Conservation (phyloP, 108 stramenopile species). For the Pseudonitzschia multiseries region DNA sequence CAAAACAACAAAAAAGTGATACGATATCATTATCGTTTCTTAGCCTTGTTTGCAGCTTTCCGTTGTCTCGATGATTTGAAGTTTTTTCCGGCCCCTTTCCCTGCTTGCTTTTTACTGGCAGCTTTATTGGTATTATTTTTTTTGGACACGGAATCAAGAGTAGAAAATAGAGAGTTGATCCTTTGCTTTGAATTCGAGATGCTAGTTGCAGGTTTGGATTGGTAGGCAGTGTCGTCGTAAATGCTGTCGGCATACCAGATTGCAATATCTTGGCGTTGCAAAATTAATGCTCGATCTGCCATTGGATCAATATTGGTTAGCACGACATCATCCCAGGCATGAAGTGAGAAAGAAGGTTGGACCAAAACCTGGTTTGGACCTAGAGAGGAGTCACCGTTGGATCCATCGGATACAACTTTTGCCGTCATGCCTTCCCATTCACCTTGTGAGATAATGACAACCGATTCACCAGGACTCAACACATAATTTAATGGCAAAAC, state of each 20-base stretch:
- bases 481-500: constrained; percentile 40
- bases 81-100: neutral
- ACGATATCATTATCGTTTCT: neutral
- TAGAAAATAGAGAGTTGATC: constrained; percentile 38
- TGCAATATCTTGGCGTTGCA: constrained; percentile 62
- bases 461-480: constrained; percentile 55
- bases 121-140: neutral
- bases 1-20: no score
- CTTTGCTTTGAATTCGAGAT: constrained; percentile 41
- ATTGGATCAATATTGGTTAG: constrained; percentile 21
- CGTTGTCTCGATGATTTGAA: constrained; percentile 7
- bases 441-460: constrained; percentile 55
- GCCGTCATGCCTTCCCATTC: constrained; percentile 65
- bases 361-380: constrained; percentile 40
- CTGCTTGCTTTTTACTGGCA: neutral
- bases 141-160: constrained; percentile 35
- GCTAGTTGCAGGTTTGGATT: constrained; percentile 18
- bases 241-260: constrained; percentile 64
- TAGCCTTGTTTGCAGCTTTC: constrained; percentile 6
- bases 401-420: constrained; percentile 48
- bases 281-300: constrained; percentile 24
- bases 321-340: constrained; percentile 20
- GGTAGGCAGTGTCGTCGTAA: constrained; percentile 28
- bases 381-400: constrained; percentile 6
- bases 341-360: constrained; percentile 18